Evolutionary conservation across 139 green algal species (phyloP).

Genomic region (Picochlorum sp.): DNA sequence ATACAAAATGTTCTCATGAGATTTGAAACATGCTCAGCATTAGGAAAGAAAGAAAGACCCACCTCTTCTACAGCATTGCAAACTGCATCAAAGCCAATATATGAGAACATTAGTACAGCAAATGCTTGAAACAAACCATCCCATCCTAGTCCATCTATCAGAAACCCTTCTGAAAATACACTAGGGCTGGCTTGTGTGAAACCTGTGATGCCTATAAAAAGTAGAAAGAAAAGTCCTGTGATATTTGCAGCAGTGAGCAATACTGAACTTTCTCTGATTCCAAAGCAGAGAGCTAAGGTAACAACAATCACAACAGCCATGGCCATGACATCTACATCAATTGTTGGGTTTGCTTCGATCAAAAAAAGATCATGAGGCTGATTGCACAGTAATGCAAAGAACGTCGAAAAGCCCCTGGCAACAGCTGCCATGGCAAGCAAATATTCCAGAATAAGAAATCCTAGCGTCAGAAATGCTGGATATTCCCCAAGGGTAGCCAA

Average conservation of each 20-base stretch:
- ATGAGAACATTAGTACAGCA: conserved; percentile 1
- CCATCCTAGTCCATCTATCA: not conserved
- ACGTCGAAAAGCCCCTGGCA: conserved; percentile 12
- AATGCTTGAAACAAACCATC: not conserved
- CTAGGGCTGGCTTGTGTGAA: not conserved
- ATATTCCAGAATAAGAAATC: conserved; percentile 17
- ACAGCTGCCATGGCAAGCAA: conserved; percentile 13
- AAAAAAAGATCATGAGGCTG: not conserved
- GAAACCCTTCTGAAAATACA: not conserved
- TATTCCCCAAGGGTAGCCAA: conserved; percentile 28
- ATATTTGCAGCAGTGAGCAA: conserved; percentile 6
- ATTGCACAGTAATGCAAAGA: conserved; percentile 2
- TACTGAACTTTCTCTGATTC: conserved; percentile 8
- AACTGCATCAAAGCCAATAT: conserved; percentile 14
- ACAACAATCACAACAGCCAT: conserved; percentile 10
- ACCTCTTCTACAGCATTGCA: conserved; percentile 25
- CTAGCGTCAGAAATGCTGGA: conserved; percentile 12
- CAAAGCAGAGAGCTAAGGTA: conserved; percentile 8
- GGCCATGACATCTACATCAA: conserved; percentile 7
- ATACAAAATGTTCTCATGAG: too few relatives aligned
- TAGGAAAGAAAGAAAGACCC: not conserved
- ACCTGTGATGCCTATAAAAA: conserved; percentile 2
- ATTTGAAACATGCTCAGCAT: not conserved
- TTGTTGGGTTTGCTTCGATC: not conserved
- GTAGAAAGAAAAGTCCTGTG: conserved; percentile 10